Evolutionary conservation across 2,329 filamentous ascomycete genomes (phyloP), one percentile per base, ranked within the genome.

Genomic region (Penicillium sp.): DNA sequence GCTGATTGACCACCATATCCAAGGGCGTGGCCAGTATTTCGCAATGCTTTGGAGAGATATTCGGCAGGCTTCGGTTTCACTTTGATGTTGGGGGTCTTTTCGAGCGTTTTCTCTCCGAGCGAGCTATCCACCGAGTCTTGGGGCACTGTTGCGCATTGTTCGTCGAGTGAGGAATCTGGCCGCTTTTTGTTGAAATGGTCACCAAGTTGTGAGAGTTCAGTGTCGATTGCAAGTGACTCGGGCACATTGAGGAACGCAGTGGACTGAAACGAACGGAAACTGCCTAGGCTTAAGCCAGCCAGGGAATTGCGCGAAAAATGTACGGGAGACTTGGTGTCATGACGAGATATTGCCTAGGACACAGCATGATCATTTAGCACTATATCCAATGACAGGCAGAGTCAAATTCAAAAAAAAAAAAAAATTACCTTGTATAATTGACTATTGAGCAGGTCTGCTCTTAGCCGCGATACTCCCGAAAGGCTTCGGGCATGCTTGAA

Each of bases 401-500:
- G 29, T 27, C 25, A 2, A 31, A 53, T n/a, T 7, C 8, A 42
- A 27, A 46, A 12, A n/a, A 38, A 12, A 42, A 27, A 46, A 12
- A n/a, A 38, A 25, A 31, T 31, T 62, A 67, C 65, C 62, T 64
- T 56, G 50, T 56, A 62, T 61, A 64, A 65, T 50, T 52, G 54
- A 65, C 60, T 65, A 62, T 63, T 62, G 63, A 67, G 62, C 51
- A 69, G 69, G 62, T 69, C 66, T 62, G 70, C 65, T 69, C 69
- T 74, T 63, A 73, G 63, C 69, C 71, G 72, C 60, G 65, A 63
- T 63, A 70, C 66, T 69, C 72, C 69, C 69, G 67, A 72, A 69
- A 69, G 69, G 67, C 69, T 68, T 62, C 70, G 68, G 60, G 65
- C 72, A 75, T 75, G 68, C 70, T 70, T 74, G 61, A 71, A 68